Evolutionary conservation across 2,329 filamentous ascomycete species (phyloP).

Genomic region (Colletotrichum navitas): DNA sequence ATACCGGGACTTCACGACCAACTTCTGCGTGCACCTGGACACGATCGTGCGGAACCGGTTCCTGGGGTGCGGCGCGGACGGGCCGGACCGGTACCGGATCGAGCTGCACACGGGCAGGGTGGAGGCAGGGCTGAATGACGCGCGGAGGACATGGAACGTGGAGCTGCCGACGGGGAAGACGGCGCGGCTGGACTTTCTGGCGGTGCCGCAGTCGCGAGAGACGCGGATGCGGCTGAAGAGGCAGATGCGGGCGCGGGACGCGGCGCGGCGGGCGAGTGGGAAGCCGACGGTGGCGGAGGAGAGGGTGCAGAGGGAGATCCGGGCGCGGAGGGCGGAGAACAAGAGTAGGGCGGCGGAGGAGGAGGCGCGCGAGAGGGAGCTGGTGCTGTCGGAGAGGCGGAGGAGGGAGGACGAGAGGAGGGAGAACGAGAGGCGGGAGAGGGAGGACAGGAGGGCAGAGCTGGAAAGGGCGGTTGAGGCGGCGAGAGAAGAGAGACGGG

Average conservation of each 20-base stretch:
- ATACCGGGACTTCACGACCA: slow-evolving; percentile 31
- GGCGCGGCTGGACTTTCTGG: slow-evolving; percentile 24
- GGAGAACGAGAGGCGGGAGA: background rate
- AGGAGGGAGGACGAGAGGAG: slow-evolving; percentile 1
- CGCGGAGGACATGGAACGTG: background rate
- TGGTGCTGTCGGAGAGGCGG: slow-evolving; percentile 4
- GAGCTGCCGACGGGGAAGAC: slow-evolving; percentile 26
- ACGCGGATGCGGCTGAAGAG: slow-evolving; percentile 16
- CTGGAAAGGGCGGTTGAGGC: background rate
- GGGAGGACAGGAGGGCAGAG: slow-evolving; percentile 11
- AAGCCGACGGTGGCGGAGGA: slow-evolving; percentile 24
- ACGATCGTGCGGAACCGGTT: slow-evolving; percentile 24
- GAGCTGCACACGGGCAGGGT: background rate
- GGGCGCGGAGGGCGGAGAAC: background rate
- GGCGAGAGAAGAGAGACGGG: slow-evolving; percentile 15
- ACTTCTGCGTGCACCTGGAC: slow-evolving; percentile 31
- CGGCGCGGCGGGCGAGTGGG: background rate
- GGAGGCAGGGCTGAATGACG: slow-evolving; percentile 3
- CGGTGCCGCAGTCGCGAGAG: slow-evolving; percentile 22
- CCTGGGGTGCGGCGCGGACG: slow-evolving; percentile 2
- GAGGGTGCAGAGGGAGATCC: background rate
- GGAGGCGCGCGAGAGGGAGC: background rate
- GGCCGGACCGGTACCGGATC: background rate
- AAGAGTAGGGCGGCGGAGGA: background rate
- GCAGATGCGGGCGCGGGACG: background rate